Evolutionary conservation across 805 yeast genomes (phyloP).

Genomic region (Teunomyces funiuensis): DNA sequence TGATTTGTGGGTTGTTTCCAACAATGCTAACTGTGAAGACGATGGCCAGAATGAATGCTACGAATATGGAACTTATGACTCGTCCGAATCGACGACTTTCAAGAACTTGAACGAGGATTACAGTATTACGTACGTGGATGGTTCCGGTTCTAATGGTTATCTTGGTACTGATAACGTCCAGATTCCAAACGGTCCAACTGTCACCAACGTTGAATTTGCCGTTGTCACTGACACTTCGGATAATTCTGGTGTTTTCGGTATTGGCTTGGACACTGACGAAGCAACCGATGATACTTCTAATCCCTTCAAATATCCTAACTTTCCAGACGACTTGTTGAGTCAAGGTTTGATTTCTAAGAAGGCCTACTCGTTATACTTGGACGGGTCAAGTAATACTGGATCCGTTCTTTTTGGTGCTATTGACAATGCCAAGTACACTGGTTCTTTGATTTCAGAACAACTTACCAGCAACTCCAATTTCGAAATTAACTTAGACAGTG

Average conservation of each 20-base stretch:
- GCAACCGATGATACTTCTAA: conserved; percentile 1
- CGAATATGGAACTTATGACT: conserved; percentile 10
- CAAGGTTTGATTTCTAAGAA: conserved; percentile 11
- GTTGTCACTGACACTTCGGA: conserved; percentile 5
- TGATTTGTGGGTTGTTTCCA: conserved; percentile 10
- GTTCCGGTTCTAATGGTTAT: conserved; percentile 6
- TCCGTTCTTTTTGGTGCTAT: conserved; percentile 23
- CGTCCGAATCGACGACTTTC: conserved; percentile 9
- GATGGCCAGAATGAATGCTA: background rate
- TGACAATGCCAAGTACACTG: conserved; percentile 18
- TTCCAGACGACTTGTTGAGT: conserved; percentile 11
- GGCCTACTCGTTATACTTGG: conserved; percentile 17
- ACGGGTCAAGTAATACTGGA: conserved; percentile 11
- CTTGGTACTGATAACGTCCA: conserved; percentile 8
- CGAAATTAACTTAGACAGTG: conserved; percentile 3
- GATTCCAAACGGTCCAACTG: conserved; percentile 5
- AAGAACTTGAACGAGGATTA: conserved; percentile 6
- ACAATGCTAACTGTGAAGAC: background rate
- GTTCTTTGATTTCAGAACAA: conserved; percentile 8
- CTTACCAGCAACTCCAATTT: background rate
- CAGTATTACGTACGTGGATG: conserved; percentile 8
- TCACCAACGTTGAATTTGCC: conserved; percentile 9
- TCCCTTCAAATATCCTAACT: conserved; percentile 10
- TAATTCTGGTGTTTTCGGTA: conserved; percentile 7
- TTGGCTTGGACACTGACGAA: conserved; percentile 7